Base-by-base conservation (phyloP, 176 grass and related monocot genomes). In the bread wheat (Triticum aestivum) region DNA sequence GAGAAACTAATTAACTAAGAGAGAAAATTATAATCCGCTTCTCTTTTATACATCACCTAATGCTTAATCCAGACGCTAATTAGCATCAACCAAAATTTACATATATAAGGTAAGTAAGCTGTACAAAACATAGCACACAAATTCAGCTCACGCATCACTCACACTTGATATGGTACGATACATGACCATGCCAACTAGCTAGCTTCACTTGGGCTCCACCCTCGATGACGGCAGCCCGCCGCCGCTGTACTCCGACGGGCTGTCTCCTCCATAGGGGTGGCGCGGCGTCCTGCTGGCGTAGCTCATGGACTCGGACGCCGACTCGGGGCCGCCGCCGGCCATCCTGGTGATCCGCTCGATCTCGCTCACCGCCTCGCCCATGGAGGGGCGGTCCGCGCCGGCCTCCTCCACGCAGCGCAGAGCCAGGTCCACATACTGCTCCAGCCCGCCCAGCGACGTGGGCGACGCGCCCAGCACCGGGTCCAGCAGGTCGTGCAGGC, bases 341-440 rank as follows among this genome's bases (percentile, higher is more conserved):
- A 90, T 38, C 87, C 82, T 87, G 39, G 89, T 76, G 61, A 97
- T 72, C 29, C 79, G 80, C 90, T 97, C 94, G 69, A 97, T 75
- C 86, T 94, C 90, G 58, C 78, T 75, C 14, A 89, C 89, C 34
- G 44, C 90, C 83, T 94, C 90, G 34, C 92, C 77, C 94, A 97
- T 97, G 18, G 90, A 77, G 4, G 92, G 92, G 3, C 94, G 82
- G 76, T 89, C 83, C 5, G 27, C 83, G 51, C 92, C 82, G 39
- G 79, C 76, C 80, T 97, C 94, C 76, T 92, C 86, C 17, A 94
- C 94, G 79, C 94, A 97, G 11, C 79, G 81, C 66, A 94, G 75
- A 7, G 90, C 90, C 47, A 94, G 91, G 86, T 86, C 87, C 11
- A 94, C 75, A 65, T 90, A 97, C 39, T 65, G 79, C 83, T 94